Base-by-base conservation (phyloP, 768 basidiomycete genomes). In the Suillus fuscotomentosus region DNA sequence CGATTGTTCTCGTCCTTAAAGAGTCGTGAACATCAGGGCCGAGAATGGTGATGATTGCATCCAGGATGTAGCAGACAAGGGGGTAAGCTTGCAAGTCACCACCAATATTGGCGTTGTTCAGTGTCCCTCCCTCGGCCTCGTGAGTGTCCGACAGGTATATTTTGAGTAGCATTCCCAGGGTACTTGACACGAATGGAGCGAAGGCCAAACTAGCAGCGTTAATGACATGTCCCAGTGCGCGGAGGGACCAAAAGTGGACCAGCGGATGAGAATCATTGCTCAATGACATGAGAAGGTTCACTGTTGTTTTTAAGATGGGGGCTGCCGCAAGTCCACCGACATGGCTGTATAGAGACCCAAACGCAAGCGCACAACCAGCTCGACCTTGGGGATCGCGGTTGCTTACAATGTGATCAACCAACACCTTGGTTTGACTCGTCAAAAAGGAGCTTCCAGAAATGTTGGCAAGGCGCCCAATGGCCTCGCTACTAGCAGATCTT, bases 11-110 rank as follows among this genome's bases (percentile, higher is more conserved):
- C 2, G 94, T 91, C 15, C 87, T 81, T 24, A 85, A 81, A 1
- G 92, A 92, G 68, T 99, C 97, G 70, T 95, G 91, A 60, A 99
- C 88, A 70, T 98, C 97, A 1, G 97, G 97, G 1, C 97, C 97
- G 53, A 98, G 85, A 15, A 97, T 90, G 17, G 90, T 94, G 68
- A 98, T 94, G 55, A 97, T 85, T 2, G 95, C 94, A 73, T 97
- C 95, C 56, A 97, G 89, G 48, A 97, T 91, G 67, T 91, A 89
- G 70, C 96, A 98, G 41, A 93, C 87, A 24, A 93, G 89, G 20
- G 95, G 94, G 71, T 97, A 97, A 0, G 94, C 90, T 0, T 95
- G 96, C 36, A 94, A 84, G 71, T 97, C 95, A 10, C 95, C 95
- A 60, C 94, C 88, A 48, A 92, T 79, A 71, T 99, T 98, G 57